A percentile compares a stretch with the other conserved stretches of the same genome.
These are phyloP conservation scores for Pichia inconspicua DNA, from an alignment of 1,139 yeast species.

Conservation along the genomic window DNA sequence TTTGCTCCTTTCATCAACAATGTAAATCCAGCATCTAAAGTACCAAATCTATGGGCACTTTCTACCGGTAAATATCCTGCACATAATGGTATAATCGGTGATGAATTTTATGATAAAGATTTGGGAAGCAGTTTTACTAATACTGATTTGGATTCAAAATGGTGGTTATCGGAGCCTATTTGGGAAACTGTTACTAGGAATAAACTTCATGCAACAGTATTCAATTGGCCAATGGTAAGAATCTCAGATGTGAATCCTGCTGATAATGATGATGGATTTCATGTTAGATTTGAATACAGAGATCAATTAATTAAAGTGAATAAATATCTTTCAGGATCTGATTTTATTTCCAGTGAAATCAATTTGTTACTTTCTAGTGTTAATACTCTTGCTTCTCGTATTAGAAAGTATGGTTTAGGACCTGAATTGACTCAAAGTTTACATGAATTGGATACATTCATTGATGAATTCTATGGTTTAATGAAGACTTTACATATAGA, in stretches of 20 bases:
- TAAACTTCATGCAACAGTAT: slow-evolving; percentile 66
- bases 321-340: slow-evolving; percentile 58
- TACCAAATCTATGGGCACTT: slow-evolving; percentile 88
- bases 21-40: slow-evolving; percentile 81
- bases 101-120: slow-evolving; percentile 64
- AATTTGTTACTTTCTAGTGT: slow-evolving; percentile 75
- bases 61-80: slow-evolving; percentile 81
- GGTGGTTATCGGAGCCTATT: slow-evolving; percentile 90
- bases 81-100: slow-evolving; percentile 83
- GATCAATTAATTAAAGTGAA: slow-evolving; percentile 51
- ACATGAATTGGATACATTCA: slow-evolving; percentile 54
- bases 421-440: slow-evolving; percentile 47
- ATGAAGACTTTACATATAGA: slow-evolving; percentile 48
- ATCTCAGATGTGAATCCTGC: slow-evolving; percentile 41
- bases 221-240: slow-evolving; percentile 96
- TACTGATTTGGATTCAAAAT: slow-evolving; percentile 48
- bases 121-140: slow-evolving; percentile 53
- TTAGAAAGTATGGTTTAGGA: slow-evolving; percentile 72
- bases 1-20: slow-evolving; percentile 84
- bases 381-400: slow-evolving; percentile 70
- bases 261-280: slow-evolving; percentile 50
- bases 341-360: slow-evolving; percentile 28
- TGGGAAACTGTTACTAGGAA: slow-evolving; percentile 74
- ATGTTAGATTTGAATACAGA: slow-evolving; percentile 54
- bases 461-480: slow-evolving; percentile 43